Base-by-base conservation (phyloP, 2,329 filamentous ascomycete species). In the Colletotrichum australisinense region DNA sequence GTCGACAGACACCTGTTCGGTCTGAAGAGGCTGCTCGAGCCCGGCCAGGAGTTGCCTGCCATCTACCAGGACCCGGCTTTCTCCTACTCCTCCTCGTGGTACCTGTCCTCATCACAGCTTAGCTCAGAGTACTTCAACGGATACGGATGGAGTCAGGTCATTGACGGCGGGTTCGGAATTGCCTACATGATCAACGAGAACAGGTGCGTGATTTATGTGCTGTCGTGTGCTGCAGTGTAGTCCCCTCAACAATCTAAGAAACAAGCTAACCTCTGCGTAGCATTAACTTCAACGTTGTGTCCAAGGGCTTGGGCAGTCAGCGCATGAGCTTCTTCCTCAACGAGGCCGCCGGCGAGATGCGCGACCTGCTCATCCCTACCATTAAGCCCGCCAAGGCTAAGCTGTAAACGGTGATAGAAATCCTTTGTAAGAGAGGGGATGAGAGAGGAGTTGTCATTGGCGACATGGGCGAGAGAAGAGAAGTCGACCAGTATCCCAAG, bases 171-270 rank as follows among this genome's bases (percentile, higher is more conserved):
- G 35, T 99, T 97, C 85, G 97, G 97, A 76, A 97, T 99, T 81
- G 97, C 97, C 52, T 99, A 99, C 83, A 99, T 99, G 97, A 98
- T 99, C 83, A 99, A 99, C 82, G 96, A 98, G 88, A 97, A 98
- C 84, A 95, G 91, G 93, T 94, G 81, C 83, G 87, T 30, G 32
- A 12, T 4, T 5, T 30, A 7, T 28, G 30, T 35, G 3, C 28
- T 69, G 28, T 35, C 46, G 5, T 30, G 32, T 53, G 58, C 53
- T 22, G 7, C 63, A 8, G 35, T 30, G 32, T 30, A 3, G 6
- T 53, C 26, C 49, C 38, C 38, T 30, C 16, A 22, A 22, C 19
- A 22, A 19, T 4, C 8, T 35, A 35, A 35, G 32, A 35, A 35
- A 35, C 32, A 35, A 46, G 71, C 67, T 74, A 75, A 79, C 64